Evolutionary conservation across 75 land plant genomes (phyloP).

Genomic region (Pseudotsuga menziesii): DNA sequence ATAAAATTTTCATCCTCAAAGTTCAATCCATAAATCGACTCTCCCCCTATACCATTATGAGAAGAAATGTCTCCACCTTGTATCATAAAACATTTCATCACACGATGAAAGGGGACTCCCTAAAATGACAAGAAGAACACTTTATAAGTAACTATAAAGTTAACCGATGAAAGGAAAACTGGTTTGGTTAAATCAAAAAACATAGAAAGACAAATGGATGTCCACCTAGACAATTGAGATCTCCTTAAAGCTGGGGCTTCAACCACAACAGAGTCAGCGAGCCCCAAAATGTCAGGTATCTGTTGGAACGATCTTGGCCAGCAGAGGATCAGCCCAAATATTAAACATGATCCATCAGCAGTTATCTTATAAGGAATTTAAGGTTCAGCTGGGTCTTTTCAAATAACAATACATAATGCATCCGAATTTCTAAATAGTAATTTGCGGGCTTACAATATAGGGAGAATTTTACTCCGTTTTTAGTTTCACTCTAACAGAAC

Average conservation of each 20-base stretch:
- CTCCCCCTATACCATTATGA: constrained; percentile 34
- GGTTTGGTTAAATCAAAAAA: neutral
- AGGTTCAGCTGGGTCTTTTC: neutral
- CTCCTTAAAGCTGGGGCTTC: neutral
- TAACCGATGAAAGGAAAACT: neutral
- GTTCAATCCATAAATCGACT: constrained; percentile 37
- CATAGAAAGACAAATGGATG: neutral
- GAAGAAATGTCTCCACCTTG: constrained; percentile 48
- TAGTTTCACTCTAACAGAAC: neutral
- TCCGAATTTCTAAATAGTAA: neutral
- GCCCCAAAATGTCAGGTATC: neutral
- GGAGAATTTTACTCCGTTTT: neutral
- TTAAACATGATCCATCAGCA: neutral
- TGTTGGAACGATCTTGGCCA: neutral
- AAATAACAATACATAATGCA: neutral
- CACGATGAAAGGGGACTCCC: constrained; percentile 40
- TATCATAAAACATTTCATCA: constrained; percentile 39
- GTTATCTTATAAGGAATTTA: neutral
- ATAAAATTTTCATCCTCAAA: constrained; percentile 49
- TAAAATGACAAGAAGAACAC: neutral
- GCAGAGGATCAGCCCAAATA: neutral
- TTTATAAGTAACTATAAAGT: neutral
- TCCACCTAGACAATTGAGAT: constrained; percentile 2
- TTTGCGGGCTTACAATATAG: neutral
- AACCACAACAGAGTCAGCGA: neutral